Evolutionary conservation across 345 rosid species (phyloP).

Genomic region (Barbarea vulgaris): DNA sequence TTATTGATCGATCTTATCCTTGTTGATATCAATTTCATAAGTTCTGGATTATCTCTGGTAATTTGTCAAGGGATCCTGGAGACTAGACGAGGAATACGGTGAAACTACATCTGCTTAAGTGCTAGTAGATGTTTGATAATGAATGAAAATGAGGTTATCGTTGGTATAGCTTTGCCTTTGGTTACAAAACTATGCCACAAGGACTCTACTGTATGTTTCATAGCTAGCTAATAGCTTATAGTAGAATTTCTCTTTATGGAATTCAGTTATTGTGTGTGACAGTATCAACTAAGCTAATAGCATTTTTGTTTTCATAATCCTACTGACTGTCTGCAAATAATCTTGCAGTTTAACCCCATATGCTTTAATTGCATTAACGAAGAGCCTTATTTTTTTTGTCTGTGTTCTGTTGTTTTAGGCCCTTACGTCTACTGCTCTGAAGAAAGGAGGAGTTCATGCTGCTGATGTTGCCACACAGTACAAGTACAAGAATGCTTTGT

Average conservation of each 20-base stretch:
- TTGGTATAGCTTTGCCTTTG: not conserved
- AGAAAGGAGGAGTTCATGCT: conserved; percentile 76
- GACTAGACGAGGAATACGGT: too few relatives aligned
- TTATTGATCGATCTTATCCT: not conserved
- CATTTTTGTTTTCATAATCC: not conserved
- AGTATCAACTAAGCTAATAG: not conserved
- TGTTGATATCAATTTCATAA: not conserved
- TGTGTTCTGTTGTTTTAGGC: conserved; percentile 52
- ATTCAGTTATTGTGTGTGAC: not conserved
- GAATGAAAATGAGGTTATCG: not conserved
- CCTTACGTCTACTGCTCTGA: conserved; percentile 73
- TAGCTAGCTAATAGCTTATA: not conserved
- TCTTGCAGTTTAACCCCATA: not conserved
- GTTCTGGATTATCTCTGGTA: not conserved
- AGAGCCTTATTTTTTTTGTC: not conserved
- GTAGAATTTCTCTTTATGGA: not conserved
- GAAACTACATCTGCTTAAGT: not conserved
- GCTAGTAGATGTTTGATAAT: not conserved
- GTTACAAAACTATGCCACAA: not conserved
- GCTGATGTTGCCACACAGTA: conserved; percentile 79
- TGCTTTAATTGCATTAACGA: not conserved
- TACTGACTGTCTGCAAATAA: not conserved
- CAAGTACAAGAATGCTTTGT: conserved; percentile 69
- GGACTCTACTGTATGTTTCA: not conserved
- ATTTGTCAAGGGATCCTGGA: too few relatives aligned